Evolutionary conservation across 2,329 filamentous ascomycete species (phyloP), one percentile per base, ranked within the genome.

Genomic region (Diaporthe eres): DNA sequence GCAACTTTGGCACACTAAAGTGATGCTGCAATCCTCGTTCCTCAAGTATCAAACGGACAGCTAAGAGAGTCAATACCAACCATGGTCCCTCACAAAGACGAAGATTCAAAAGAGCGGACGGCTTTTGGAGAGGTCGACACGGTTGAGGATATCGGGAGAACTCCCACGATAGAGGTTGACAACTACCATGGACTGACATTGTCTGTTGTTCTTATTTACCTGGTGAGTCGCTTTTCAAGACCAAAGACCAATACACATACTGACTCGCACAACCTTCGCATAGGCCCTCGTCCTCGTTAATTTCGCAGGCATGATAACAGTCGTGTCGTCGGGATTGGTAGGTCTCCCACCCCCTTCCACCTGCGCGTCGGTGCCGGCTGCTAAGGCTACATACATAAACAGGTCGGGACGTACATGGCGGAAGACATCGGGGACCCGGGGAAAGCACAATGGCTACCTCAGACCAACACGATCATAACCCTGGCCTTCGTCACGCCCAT

Each of bases 301-400:
- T 13, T 63, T 63, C 25, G 60, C 60, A 31, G 60, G 60, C 39
- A 63, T 63, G 60, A 63, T 63, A 47, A 63, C 60, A 1, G 60
- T 63, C 15, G 60, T 63, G 6, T 63, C 60, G 13, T 63, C 60
- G 4, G 60, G 60, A 25, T 47, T 63, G 39, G 60, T 63, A 19
- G 1, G 60, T 47, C 2, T 47, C 5, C 39, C 8, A 9, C n/a
- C 15, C 31, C 3, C 4, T 19, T 28, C n/a, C 12, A 39, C 1
- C 60, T 19, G 13, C 39, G 6, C 34, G 7, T 6, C 7, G 12
- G 7, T 17, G n/a, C 7, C 28, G 6, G 37, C 12, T 31, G 25
- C 39, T 44, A 22, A 63, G 13, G 22, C 39, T 28, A 15, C 2
- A 39, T 15, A 47, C 10, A 19, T 6, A 1, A 31, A 7, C 7